phyloP scores from a whole-genome alignment of 1,284 basidiomycete genomes.

The Earliella scabrosa region DNA sequence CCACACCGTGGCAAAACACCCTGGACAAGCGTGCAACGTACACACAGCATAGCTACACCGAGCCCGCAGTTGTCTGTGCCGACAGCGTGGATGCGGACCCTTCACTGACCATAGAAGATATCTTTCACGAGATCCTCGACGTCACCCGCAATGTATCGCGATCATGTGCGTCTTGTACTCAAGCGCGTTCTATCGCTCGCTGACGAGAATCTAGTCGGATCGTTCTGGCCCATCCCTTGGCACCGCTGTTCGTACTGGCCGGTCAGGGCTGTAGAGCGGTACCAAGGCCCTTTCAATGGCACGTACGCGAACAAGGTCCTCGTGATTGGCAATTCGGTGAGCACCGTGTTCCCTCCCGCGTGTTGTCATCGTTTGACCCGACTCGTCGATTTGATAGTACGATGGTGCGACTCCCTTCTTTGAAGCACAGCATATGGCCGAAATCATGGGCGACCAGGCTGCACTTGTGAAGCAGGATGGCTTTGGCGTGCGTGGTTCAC shows the following conservation, averaged over 20 bases:
- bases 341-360: not conserved
- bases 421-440: slow-evolving; percentile 24
- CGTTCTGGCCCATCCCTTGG: slow-evolving; percentile 14
- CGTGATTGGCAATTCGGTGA: slow-evolving; percentile 25
- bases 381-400: slow-evolving; percentile 2
- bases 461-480: slow-evolving; percentile 27
- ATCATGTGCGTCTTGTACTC: slow-evolving; percentile 15
- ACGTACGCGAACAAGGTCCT: slow-evolving; percentile 26
- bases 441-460: slow-evolving; percentile 25
- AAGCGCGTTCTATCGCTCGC: not conserved
- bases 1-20: not conserved
- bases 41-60: slow-evolving; percentile 12
- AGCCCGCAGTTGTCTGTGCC: slow-evolving; percentile 23
- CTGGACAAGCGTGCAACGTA: not conserved
- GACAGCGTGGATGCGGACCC: slow-evolving; percentile 27
- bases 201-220: slow-evolving; percentile 9
- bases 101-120: slow-evolving; percentile 13
- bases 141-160: slow-evolving; percentile 22
- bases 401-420: slow-evolving; percentile 28
- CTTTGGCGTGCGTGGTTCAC: slow-evolving; percentile 23
- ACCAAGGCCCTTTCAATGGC: slow-evolving; percentile 27
- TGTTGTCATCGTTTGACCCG: not conserved
- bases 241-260: slow-evolving; percentile 23
- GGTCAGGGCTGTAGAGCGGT: slow-evolving; percentile 27
- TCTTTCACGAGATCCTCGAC: slow-evolving; percentile 26